Base-by-base conservation (phyloP, 2,329 filamentous ascomycete genomes). In the Periconia sp. region DNA sequence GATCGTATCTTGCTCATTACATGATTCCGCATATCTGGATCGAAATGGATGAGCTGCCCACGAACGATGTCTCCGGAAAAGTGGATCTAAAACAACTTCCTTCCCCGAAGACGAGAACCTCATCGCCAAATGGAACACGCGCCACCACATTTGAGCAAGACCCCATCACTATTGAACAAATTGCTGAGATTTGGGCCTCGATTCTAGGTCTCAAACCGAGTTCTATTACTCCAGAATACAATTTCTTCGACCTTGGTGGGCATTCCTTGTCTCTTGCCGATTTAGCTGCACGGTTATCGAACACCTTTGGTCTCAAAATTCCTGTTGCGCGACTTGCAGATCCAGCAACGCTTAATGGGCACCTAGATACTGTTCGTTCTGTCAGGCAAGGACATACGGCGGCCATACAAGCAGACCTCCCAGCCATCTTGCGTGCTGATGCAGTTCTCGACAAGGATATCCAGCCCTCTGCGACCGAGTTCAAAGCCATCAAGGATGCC, bases 11-110 rank as follows among this genome's bases (percentile, higher is more conserved):
- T 30, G 90, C 90, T 1, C 88, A 90, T 57, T 93, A 93, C 73
- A 92, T 93, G 90, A 87, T 93, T 50, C 90, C 90, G 0, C 81
- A 87, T 1, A 72, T 92, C 2, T 93, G 90, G 90, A 85, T 92
- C 37, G 83, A 88, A 64, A 74, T 92, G 31, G 82, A 87, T 2
- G 81, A 82, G 55, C 74, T 93, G 6, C 90, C 90, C 0, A 92
- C 89, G 0, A 86, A 91, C 61, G 85, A 84, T 47, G 90, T 93
- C 1, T 92, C 89, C 14, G 90, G 90, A 18, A 93, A 93, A 74
- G 85, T 86, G 18, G 87, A 93, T 62, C 78, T 89, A 52, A 90
- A 90, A 70, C 79, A 82, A 13, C 79, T 93, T 14, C 90, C 90
- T 27, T 76, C 84, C 0, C 89, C 89, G 0, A 52, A 56, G 17